Evolutionary conservation across 352 stramenopile species (phyloP), one percentile per base, ranked within the genome.

Genomic region (Pythium folliculosum): DNA sequence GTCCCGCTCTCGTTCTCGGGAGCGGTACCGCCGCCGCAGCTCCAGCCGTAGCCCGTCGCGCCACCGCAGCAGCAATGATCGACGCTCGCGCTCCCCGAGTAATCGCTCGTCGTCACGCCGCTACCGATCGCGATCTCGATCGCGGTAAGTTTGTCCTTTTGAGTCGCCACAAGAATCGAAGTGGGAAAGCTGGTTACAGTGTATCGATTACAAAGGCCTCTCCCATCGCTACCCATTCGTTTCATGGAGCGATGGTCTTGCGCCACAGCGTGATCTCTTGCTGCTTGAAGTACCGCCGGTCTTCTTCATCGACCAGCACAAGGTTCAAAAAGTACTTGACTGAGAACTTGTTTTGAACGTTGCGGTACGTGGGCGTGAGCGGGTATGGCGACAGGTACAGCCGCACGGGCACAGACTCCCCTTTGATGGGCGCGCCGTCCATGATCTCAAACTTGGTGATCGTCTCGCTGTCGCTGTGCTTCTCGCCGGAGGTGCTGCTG

Each of bases 241-340:
- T 21, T 47, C 23, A 65, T 7, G 57, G 44, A 5, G 75, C 80
- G 40, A 86, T 65, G 12, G 35, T 65, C 53, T 90, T 90, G 25
- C 96, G 89, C 95, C 96, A 99, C 23, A 99, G 75, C 54, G 89
- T 97, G 70, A 99, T 98, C 79, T 99, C 97, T 77, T 99, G 97
- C 75, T 99, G 97, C 74, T 99, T 99, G 70, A 99, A 99, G 76
- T 99, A 99, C 35, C 97, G 88, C n/a, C 98, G 88, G 79, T 99
- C 97, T 75, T 99, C 97, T 78, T 99, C 95, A 79, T 99, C 98
- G 7, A 99, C 96, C 58, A 99, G 78, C 45, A 99, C 97, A 43
- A 99, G 84, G 80, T 99, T 99, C 22, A 99, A 76, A 82, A 98
- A 99, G 73, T 99, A 99, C 71, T 94, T 92, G 47, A 98, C 90